Percentiles rank a stretch among this genome's conserved stretches.
phyloP scores from a whole-genome alignment of 805 yeast species.

The Wickerhamomyces chaumierensis region DNA sequence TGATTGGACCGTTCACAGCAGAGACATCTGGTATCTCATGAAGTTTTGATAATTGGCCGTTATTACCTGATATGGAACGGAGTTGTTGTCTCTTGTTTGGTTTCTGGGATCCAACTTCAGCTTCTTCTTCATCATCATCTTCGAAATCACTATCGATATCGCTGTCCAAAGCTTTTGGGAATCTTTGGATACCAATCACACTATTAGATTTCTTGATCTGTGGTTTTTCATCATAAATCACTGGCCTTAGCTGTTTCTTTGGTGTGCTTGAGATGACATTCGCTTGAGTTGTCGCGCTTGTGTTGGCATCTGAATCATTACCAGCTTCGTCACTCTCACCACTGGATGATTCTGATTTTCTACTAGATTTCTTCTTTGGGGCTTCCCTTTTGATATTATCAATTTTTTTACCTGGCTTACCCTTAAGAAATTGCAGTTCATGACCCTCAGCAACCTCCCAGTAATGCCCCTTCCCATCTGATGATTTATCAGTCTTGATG shows the following conservation, averaged over 20 bases:
- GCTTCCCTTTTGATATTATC: constrained; percentile 2
- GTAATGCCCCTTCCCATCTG: constrained; percentile 78
- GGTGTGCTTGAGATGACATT: constrained; percentile 11
- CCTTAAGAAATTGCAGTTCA: constrained; percentile 70
- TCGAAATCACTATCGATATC: constrained; percentile 6
- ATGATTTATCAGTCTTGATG: constrained; percentile 80
- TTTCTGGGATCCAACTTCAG: no score
- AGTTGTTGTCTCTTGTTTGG: constrained; percentile 14
- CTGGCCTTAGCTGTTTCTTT: constrained; percentile 13
- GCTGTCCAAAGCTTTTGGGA: constrained; percentile 4
- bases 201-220: constrained; percentile 17
- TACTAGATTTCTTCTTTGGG: constrained; percentile 1
- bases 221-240: constrained; percentile 10
- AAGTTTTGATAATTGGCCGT: constrained; percentile 9
- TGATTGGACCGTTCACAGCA: no score
- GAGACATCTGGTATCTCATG: no score
- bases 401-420: constrained; percentile 33
- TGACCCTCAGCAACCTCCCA: constrained; percentile 85
- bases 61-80: constrained; percentile 7
- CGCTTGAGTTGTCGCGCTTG: no score
- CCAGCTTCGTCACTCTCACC: constrained; percentile 8
- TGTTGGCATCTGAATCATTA: constrained; percentile 8
- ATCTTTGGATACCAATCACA: constrained; percentile 18
- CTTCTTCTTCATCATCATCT: constrained; percentile 3
- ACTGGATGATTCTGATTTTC: constrained; percentile 2